Conservation (phyloP, 1,284 basidiomycete species). For the Flammula alnicola region DNA sequence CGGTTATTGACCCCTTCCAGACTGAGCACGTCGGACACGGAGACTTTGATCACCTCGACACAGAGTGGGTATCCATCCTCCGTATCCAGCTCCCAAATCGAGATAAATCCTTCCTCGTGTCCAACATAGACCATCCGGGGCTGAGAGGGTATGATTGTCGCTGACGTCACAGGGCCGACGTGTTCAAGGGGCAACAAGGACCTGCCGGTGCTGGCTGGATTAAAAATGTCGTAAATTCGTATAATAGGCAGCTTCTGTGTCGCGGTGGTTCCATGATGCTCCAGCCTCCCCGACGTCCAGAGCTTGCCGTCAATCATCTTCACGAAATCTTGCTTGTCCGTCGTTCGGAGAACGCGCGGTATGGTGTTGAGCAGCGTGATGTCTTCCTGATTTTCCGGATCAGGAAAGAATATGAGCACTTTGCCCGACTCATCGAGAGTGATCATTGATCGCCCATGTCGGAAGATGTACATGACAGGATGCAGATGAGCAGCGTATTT, state of each 20-base stretch:
- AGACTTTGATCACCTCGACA: constrained; percentile 75
- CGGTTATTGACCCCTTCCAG: constrained; percentile 81
- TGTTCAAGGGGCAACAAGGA: constrained; percentile 61
- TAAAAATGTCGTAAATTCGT: constrained; percentile 77
- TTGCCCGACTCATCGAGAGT: constrained; percentile 87
- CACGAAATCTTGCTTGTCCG: constrained; percentile 83
- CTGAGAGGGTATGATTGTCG: constrained; percentile 74
- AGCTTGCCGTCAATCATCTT: constrained; percentile 74
- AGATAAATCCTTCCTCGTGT: constrained; percentile 90
- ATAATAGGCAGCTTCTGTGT: constrained; percentile 67
- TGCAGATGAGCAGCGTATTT: constrained; percentile 69
- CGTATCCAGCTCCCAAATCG: constrained; percentile 70
- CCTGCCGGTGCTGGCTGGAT: constrained; percentile 51
- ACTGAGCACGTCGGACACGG: constrained; percentile 77
- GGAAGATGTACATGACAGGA: constrained; percentile 74
- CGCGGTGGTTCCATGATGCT: constrained; percentile 44
- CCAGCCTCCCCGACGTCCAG: constrained; percentile 76
- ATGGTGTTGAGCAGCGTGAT: constrained; percentile 47
- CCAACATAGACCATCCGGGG: constrained; percentile 82
- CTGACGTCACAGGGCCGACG: constrained; percentile 82
- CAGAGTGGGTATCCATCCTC: constrained; percentile 62
- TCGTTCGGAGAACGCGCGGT: constrained; percentile 71
- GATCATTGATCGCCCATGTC: constrained; percentile 70
- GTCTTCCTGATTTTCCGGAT: constrained; percentile 38
- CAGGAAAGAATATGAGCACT: constrained; percentile 69